A percentile compares a stretch with the other conserved stretches of the same genome.
Conservation (phyloP, 495 filamentous ascomycete species). For the Podospora pseudoanserina region DNA sequence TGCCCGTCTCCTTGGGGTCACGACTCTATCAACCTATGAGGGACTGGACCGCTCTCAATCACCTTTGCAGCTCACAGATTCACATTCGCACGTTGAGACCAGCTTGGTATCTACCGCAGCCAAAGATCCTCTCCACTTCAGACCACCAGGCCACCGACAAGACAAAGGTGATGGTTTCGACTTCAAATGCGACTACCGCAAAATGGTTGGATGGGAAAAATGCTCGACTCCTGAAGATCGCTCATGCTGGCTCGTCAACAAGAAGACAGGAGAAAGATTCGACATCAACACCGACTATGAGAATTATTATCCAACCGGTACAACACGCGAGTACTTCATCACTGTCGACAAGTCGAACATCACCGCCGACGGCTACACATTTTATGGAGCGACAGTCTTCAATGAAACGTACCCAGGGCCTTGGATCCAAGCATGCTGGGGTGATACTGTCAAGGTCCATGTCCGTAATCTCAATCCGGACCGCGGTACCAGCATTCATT, state of each 20-base stretch:
- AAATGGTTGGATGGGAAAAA: background rate
- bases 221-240: constrained; percentile 6
- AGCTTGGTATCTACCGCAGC: background rate
- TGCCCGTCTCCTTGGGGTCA: constrained; percentile 11
- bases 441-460: constrained; percentile 55
- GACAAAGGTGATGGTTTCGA: background rate
- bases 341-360: constrained; percentile 1
- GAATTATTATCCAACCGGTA: constrained; percentile 1
- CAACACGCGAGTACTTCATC: background rate
- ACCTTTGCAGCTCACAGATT: constrained; percentile 7
- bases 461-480: constrained; percentile 33
- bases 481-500: constrained; percentile 46
- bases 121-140: background rate
- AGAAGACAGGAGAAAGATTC: constrained; percentile 1
- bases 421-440: constrained; percentile 54
- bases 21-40: constrained; percentile 5
- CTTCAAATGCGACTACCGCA: constrained; percentile 5
- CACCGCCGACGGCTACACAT: constrained; percentile 10
- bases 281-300: constrained; percentile 10
- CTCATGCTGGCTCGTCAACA: constrained; percentile 4
- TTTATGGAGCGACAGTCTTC: background rate
- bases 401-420: constrained; percentile 43
- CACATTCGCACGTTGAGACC: constrained; percentile 3
- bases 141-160: constrained; percentile 6
- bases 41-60: constrained; percentile 4